Conservation (phyloP, 2,329 filamentous ascomycete species). For the Beauveria pseudobassiana region DNA sequence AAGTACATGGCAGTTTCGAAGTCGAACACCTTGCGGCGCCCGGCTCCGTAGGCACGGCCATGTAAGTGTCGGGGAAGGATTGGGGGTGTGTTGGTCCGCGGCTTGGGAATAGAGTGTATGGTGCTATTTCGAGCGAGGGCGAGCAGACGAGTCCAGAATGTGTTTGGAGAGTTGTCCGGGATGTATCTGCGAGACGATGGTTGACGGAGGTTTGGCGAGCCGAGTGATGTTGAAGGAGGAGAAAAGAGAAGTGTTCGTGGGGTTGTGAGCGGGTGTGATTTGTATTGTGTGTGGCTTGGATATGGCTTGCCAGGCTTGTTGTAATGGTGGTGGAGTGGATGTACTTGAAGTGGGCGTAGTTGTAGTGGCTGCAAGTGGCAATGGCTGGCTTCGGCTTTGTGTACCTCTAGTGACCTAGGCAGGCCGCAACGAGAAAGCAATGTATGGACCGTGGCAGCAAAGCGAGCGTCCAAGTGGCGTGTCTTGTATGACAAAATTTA, state of each 20-base stretch:
- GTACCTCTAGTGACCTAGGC: not conserved
- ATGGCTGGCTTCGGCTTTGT: slow-evolving; percentile 9
- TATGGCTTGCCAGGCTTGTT: not conserved
- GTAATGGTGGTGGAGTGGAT: not conserved
- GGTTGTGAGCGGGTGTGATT: not conserved
- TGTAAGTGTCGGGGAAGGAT: slow-evolving; percentile 19
- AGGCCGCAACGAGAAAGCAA: not conserved
- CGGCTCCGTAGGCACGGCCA: slow-evolving; percentile 22
- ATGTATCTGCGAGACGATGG: too few species aligned
- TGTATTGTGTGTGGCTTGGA: not conserved
- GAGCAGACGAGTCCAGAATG: not conserved
- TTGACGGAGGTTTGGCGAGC: too few species aligned
- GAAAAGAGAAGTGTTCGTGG: not conserved
- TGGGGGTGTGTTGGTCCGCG: not conserved
- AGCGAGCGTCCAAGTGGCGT: not conserved
- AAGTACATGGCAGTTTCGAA: slow-evolving; percentile 27
- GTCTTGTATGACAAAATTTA: not conserved
- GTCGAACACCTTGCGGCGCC: slow-evolving; percentile 25
- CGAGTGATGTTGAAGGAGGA: not conserved
- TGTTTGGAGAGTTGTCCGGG: not conserved
- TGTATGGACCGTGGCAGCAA: not conserved
- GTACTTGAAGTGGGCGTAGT: not conserved
- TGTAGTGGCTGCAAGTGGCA: not conserved
- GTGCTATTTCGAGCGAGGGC: not conserved
- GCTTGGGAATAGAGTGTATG: not conserved